These are phyloP conservation scores for Sarcodon aspratus DNA, from an alignment of 768 basidiomycete genomes.

Conservation along the genomic window DNA sequence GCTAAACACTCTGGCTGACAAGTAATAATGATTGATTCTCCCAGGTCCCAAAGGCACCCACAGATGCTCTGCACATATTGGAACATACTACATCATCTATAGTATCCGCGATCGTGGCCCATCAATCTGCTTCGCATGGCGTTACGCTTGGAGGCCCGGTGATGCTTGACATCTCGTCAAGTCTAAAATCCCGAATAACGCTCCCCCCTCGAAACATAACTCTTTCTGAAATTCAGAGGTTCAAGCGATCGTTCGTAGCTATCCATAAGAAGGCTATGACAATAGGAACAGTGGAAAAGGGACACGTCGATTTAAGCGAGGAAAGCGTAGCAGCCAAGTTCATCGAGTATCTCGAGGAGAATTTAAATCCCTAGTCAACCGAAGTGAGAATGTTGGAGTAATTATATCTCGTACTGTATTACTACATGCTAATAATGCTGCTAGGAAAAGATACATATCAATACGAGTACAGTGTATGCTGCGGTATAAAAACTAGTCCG, in stretches of 20 bases:
- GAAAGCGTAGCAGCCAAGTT: constrained; percentile 61
- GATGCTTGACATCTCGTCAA: constrained; percentile 31
- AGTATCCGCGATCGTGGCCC: constrained; percentile 60
- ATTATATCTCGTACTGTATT: no score
- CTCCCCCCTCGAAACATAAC: constrained; percentile 68
- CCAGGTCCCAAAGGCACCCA: constrained; percentile 73
- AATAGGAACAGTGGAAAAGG: constrained; percentile 69
- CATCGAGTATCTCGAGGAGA: constrained; percentile 60
- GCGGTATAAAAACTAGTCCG: no score
- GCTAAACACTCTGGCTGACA: neutral
- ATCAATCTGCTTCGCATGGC: constrained; percentile 41
- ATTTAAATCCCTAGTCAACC: constrained; percentile 30
- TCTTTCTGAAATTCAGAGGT: constrained; percentile 77
- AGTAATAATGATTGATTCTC: neutral
- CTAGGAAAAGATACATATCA: no score
- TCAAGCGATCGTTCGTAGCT: constrained; percentile 86
- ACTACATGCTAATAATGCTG: no score
- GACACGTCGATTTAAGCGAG: constrained; percentile 68
- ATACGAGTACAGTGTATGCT: no score
- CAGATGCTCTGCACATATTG: constrained; percentile 79
- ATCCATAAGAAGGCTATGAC: constrained; percentile 86
- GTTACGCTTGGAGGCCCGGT: constrained; percentile 35
- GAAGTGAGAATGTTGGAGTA: no score
- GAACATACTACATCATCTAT: constrained; percentile 65
- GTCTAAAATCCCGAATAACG: constrained; percentile 33